Base-by-base conservation (phyloP, 306 rosid genomes). In the Carpinus fangiana region DNA sequence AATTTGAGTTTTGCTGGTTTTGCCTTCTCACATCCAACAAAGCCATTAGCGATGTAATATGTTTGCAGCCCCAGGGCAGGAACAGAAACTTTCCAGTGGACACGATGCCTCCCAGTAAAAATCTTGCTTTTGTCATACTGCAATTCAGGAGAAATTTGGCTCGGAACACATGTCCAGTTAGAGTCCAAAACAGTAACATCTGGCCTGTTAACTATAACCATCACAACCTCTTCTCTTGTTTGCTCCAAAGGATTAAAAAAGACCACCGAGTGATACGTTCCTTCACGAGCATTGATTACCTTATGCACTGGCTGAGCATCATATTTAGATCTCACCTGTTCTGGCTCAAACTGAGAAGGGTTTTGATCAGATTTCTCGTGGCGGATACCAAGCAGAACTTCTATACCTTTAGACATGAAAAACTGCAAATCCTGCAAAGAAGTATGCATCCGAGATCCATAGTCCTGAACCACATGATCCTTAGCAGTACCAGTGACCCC, bases 401-500 rank as follows among this genome's bases (percentile, higher is more conserved):
- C 99, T 77, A 89, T 87, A 55, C 88, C 96, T 83, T 91, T 95
- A 31, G 97, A 88, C 99, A 95, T 90, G 81, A 93, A 95, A 83
- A 91, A 77, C 84, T 91, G 98, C 90, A 95, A 79, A 87, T 95
- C 99, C 76, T 86, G 96, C 83, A 95, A 82, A 34, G 98, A 95
- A 73, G 88, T 90, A 79, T 95, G 93, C 99, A 95, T 95, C 74
- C 99, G 91, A 76, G 81, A 83, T 78, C 99, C 99, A 31, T 95
- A 95, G 86, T 95, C 98, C 74, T 65, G 79, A 73, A 95, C 99
- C 78, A 95, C 98, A 10, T 95, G 93, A 82, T 95, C 98, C 81
- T 93, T 95, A 67, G 99, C 99, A 57, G 99, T 95, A 78, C 99
- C 99, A 14, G 99, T 93, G 73, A 95, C 99, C 50, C 99, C 99